These are phyloP conservation scores for Sporothrix humicola DNA, from an alignment of 2,329 filamentous ascomycete species.

Conservation along the genomic window DNA sequence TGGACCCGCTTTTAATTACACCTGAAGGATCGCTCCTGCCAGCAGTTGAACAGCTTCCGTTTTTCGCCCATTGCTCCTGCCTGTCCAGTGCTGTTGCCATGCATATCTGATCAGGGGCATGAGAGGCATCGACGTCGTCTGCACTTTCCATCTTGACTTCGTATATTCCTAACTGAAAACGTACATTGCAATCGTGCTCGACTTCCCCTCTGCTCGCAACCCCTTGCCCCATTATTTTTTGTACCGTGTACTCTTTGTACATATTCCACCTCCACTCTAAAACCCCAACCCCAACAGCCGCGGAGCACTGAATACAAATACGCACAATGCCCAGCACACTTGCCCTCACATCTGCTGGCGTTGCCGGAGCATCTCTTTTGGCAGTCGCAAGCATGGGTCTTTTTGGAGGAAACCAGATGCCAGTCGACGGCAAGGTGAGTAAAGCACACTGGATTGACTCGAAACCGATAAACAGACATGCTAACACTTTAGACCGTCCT, in stretches of 20 bases:
- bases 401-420: constrained; percentile 77
- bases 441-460: too few species aligned
- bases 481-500: constrained; percentile 60
- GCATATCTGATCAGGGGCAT: neutral
- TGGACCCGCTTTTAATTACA: constrained; percentile 22
- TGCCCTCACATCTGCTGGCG: constrained; percentile 41
- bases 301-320: too few species aligned
- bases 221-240: too few species aligned
- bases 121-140: neutral
- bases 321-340: constrained; percentile 38
- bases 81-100: neutral
- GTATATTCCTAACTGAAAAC: neutral
- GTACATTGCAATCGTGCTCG: neutral
- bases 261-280: neutral
- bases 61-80: neutral
- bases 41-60: neutral
- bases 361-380: constrained; percentile 44
- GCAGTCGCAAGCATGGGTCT: constrained; percentile 65
- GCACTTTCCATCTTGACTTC: neutral
- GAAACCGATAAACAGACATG: too few species aligned
- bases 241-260: neutral
- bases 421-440: constrained; percentile 79
- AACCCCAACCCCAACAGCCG: too few species aligned
- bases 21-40: constrained; percentile 17
- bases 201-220: neutral